Evolutionary conservation across 1,284 basidiomycete species (phyloP), one percentile per base, ranked within the genome.

Genomic region (Moesziomyces globuligerus): DNA sequence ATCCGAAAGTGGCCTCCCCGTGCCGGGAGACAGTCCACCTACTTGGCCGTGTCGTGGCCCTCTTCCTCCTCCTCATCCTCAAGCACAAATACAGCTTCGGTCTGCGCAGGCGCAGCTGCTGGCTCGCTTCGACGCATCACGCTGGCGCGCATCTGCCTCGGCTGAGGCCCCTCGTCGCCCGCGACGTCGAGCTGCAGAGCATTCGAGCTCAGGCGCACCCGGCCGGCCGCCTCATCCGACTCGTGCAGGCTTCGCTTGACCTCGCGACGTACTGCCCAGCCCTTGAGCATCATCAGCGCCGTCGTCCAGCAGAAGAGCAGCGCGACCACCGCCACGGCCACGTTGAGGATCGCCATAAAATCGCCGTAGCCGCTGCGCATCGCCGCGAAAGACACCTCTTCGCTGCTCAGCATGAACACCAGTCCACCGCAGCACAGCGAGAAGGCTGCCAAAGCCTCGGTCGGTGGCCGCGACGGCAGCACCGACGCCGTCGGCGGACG

Each of bases 311-410:
- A 73, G 48, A 81, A 81, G 20, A 79, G 42, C 28, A 81, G 55
- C 10, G 62, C 66, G 17, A 80, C 69, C 21, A 79, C 39, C 0
- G 79, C 79, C 11, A 81, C 71, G 10, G 70, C 75, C 20, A 80
- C 55, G 29, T 79, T 79, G 49, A 76, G 57, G n/a, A 80, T 71
- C 18, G 75, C 77, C 83, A 84, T 84, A 86, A 83, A 83, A 87
- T 93, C 92, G 84, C 93, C 93, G 78, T 89, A 90, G 18, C 91
- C 91, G 71, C 89, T 86, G 50, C 95, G 87, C 93, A 98, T 97
- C 28, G 93, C 93, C 13, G 91, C 91, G 70, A 93, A 89, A 6
- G 91, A 91, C 10, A 98, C 83, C 80, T 96, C 93, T 83, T 98
- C 94, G 29, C 90, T 90, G 38, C 90, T 92, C 52, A 94, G 88